These are phyloP conservation scores for Coffea eugenioides DNA, from an alignment of 257 asterid species.

Conservation along the genomic window DNA sequence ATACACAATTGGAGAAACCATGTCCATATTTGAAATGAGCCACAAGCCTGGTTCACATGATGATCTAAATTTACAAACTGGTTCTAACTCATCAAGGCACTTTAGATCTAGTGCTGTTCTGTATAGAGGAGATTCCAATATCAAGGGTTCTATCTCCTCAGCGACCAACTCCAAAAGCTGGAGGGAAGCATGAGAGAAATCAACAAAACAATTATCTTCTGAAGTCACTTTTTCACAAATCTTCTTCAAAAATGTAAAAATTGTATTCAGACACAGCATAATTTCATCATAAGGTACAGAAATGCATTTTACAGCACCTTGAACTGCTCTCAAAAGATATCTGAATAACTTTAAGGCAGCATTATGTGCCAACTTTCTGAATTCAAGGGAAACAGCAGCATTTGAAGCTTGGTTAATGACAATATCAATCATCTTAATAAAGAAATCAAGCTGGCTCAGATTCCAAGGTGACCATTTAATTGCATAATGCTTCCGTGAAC, in stretches of 20 bases:
- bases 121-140: slow-evolving; percentile 69
- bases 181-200: slow-evolving; percentile 37
- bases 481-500: slow-evolving; percentile 50
- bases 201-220: slow-evolving; percentile 27
- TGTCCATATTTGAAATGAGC: slow-evolving; percentile 39
- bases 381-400: slow-evolving; percentile 33
- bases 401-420: slow-evolving; percentile 46
- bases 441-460: slow-evolving; percentile 57
- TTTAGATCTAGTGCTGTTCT: slow-evolving; percentile 44
- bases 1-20: slow-evolving; percentile 53
- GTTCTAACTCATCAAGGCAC: slow-evolving; percentile 31
- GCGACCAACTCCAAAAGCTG: slow-evolving; percentile 49
- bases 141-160: slow-evolving; percentile 57
- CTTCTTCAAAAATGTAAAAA: slow-evolving; percentile 49
- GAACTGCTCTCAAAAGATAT: slow-evolving; percentile 59
- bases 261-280: slow-evolving; percentile 51
- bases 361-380: slow-evolving; percentile 32
- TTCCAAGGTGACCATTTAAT: slow-evolving; percentile 60
- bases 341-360: slow-evolving; percentile 56
- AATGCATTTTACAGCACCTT: slow-evolving; percentile 35
- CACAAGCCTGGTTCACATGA: slow-evolving; percentile 27
- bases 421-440: slow-evolving; percentile 48
- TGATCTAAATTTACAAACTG: slow-evolving; percentile 29
- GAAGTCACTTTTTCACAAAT: slow-evolving; percentile 34
- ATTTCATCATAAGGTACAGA: slow-evolving; percentile 50